phyloP scores from a whole-genome alignment of 106 monocot genomes.

The Triglochin maritima region DNA sequence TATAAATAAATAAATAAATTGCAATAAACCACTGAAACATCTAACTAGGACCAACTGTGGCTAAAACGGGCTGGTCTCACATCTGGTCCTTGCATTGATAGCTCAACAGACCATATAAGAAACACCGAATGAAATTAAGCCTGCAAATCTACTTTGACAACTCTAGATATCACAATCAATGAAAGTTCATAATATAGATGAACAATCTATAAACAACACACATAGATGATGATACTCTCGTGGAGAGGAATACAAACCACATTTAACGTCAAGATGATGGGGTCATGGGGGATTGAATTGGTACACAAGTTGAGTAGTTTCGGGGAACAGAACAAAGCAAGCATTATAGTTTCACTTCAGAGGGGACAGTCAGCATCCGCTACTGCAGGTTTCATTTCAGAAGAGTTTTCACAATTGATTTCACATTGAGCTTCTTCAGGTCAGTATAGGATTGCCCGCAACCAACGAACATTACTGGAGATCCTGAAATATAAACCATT shows the following conservation, averaged over 20 bases:
- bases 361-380: constrained; percentile 10
- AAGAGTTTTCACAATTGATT: constrained; percentile 94
- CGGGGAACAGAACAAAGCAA: not conserved
- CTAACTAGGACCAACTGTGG: not conserved
- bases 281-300: constrained; percentile 9
- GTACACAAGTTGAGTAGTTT: constrained; percentile 4
- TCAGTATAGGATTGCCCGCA: constrained; percentile 98
- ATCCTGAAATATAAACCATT: constrained; percentile 95
- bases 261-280: constrained; percentile 6
- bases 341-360: constrained; percentile 28
- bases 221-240: no score
- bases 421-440: constrained; percentile 98
- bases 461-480: constrained; percentile 97
- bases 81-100: no score
- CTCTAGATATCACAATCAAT: no score
- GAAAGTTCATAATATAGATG: no score
- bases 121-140: no score
- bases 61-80: not conserved
- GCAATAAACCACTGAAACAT: no score
- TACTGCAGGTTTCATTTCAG: constrained; percentile 29
- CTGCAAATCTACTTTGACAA: no score
- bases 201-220: no score
- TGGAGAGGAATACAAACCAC: not conserved
- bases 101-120: no score
- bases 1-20: no score